phyloP scores from a whole-genome alignment of 306 rosid species.

The Glycyrrhiza uralensis region DNA sequence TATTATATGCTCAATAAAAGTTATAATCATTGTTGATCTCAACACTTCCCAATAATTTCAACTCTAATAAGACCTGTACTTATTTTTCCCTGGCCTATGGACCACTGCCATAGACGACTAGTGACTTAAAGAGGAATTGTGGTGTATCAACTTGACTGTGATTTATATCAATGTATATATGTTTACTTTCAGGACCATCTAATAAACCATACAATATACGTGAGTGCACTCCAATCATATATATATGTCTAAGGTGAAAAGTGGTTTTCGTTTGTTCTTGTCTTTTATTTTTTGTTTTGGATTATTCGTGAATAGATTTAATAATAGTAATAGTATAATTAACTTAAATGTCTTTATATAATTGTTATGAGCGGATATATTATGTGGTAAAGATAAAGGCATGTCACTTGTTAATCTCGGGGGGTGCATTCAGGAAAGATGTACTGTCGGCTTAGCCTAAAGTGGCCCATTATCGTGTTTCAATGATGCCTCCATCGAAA shows the following conservation, averaged over 20 bases:
- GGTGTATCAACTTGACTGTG: conserved; percentile 15
- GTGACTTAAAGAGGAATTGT: conserved; percentile 22
- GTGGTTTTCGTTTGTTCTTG: conserved; percentile 14
- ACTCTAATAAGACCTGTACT: conserved; percentile 13
- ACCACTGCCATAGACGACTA: not conserved
- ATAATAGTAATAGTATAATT: no score
- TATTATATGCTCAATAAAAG: not conserved
- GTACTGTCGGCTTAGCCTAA: conserved; percentile 36
- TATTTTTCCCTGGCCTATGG: not conserved
- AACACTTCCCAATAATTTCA: conserved; percentile 22
- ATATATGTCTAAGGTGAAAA: conserved; percentile 20
- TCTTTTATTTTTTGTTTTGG: no score
- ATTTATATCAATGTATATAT: not conserved
- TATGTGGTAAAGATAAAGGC: not conserved
- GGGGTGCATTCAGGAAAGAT: conserved; percentile 19
- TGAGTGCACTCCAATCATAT: not conserved
- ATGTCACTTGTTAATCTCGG: not conserved
- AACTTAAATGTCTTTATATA: not conserved
- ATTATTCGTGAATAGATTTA: not conserved
- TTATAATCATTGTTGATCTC: conserved; percentile 26
- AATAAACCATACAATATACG: not conserved
- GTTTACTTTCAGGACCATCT: conserved; percentile 13
- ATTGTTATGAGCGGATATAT: not conserved
- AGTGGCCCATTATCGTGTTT: conserved; percentile 29
- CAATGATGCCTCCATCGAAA: conserved; percentile 41